These are phyloP conservation scores for Isabelozyma pseudorhagii DNA, from an alignment of 805 yeast species.

Conservation along the genomic window DNA sequence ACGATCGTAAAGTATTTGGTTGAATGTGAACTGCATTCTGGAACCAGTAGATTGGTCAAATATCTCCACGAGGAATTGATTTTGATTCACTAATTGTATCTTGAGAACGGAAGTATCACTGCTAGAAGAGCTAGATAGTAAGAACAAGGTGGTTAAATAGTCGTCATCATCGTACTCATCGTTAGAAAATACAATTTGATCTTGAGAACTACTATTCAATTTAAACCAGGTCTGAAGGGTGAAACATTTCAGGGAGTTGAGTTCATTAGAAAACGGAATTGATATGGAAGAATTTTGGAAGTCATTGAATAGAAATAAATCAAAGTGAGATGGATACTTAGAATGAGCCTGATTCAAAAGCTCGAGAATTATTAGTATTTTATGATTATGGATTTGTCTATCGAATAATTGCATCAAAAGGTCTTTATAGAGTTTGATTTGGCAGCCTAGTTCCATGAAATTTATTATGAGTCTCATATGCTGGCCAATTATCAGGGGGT, in stretches of 20 bases:
- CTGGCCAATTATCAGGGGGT: conserved; percentile 13
- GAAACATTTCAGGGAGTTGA: conserved; percentile 19
- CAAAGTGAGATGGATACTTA: conserved; percentile 24
- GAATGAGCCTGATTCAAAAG: conserved; percentile 18
- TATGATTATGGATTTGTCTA: conserved; percentile 1
- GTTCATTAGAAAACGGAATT: conserved; percentile 17
- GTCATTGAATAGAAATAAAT: conserved; percentile 23
- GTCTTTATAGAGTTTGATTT: conserved; percentile 14
- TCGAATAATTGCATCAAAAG: conserved; percentile 16
- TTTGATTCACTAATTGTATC: conserved; percentile 24
- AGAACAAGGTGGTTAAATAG: conserved; percentile 16
- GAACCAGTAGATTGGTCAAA: conserved; percentile 19
- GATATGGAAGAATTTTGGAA: conserved; percentile 12
- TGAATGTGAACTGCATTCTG: conserved; percentile 29
- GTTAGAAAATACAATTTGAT: background rate
- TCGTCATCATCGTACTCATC: conserved; percentile 8
- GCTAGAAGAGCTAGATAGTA: conserved; percentile 22
- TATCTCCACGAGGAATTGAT: conserved; percentile 29
- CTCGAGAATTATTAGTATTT: conserved; percentile 16
- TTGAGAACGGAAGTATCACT: conserved; percentile 20
- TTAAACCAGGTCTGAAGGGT: conserved; percentile 42
- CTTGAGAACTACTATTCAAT: conserved; percentile 9
- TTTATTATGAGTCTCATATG: conserved; percentile 18
- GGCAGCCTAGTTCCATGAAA: conserved; percentile 35
- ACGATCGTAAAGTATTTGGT: conserved; percentile 19